Evolutionary conservation across 192 early-diverging fungal species (phyloP), one percentile per base, ranked within the genome.

Genomic region (Coemansia sp.): DNA sequence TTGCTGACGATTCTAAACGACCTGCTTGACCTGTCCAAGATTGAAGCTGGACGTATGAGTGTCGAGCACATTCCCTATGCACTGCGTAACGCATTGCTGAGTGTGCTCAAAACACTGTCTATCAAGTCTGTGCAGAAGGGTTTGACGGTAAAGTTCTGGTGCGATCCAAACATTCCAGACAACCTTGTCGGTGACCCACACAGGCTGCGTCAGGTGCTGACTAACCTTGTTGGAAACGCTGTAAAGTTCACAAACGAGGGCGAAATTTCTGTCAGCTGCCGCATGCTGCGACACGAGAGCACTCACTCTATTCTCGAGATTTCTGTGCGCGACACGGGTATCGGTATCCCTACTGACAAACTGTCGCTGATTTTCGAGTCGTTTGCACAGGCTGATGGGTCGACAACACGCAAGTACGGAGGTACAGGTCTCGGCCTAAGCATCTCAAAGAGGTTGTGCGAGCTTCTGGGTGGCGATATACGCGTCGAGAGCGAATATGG

Each of bases 391-490:
- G 91, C 90, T 2, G 91, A 92, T 50, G 86, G 87, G 17, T 85
- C 85, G 14, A 92, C 89, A 6, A 89, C 87, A 14, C 86, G 90
- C 63, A 85, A 87, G 73, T 95, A 90, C 59, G 90, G 90, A 41
- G 92, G 92, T 25, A 93, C 91, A 11, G 92, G 93, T 0, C 69
- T 95, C 17, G 92, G 92, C 0, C 79, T 95, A 25, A 89, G 86
- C 30, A 95, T 95, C 44, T 90, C 86, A 10, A 87, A 85, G 69
- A 83, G 87, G 33, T 73, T 95, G 8, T 85, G 87, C 39, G 81
- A 85, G 42, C 68, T 92, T 43, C 85, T 91, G 73, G 89, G 89
- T 43, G 92, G 92, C 22, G 69, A 84, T 57, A 85, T 93, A 47
- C 86, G 89, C 81, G 89, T 92, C 9, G 84, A 87, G 65, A 85